Evolutionary conservation across 441 rosid species (phyloP), one percentile per base, ranked within the genome.

Genomic region (Pelargonium fulgidum): DNA sequence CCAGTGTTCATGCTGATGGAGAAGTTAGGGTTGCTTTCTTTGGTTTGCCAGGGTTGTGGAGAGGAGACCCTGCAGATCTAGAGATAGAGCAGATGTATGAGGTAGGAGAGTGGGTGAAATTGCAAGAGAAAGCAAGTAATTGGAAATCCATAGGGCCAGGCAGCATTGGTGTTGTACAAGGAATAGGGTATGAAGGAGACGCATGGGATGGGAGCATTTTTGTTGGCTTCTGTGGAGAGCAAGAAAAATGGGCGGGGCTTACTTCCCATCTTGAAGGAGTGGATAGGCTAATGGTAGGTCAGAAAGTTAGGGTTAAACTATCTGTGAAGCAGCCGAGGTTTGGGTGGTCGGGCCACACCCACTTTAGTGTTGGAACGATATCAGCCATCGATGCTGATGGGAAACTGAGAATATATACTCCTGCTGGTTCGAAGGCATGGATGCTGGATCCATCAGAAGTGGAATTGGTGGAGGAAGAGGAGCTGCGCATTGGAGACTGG

Each of bases 391-490:
- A 95, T 72, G 97, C 90, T 12, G 99, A 92, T 78, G 98, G 97
- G 62, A 95, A 95, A 80, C 82, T 95, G 71, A 84, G 98, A 77
- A 92, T 95, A 79, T 90, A 88, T 70, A 92, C 95, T 68, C 96
- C 98, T 29, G 92, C 82, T 0, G 96, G 97, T 59, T 85, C 93
- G 22, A 92, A 85, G 80, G 86, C 96, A 22, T 92, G 99, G 99
- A 89, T 88, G 96, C 96, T 95, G 20, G 98, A 95, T 70, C 96
- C 99, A 16, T 80, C 93, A 0, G 99, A 95, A 78, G 96, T 88
- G 67, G 97, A 86, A 78, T 72, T 86, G 68, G 88, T 92, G 17
- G 85, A 90, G 74, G 98, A 90, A 77, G 90, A 83, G 72, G 97
- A 88, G 78, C 82, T 92, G 77, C 72, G 29, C 62, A 85, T 95